Evolutionary conservation across 108 stramenopile species (phyloP).

Genomic region (Cyclotella sp.): DNA sequence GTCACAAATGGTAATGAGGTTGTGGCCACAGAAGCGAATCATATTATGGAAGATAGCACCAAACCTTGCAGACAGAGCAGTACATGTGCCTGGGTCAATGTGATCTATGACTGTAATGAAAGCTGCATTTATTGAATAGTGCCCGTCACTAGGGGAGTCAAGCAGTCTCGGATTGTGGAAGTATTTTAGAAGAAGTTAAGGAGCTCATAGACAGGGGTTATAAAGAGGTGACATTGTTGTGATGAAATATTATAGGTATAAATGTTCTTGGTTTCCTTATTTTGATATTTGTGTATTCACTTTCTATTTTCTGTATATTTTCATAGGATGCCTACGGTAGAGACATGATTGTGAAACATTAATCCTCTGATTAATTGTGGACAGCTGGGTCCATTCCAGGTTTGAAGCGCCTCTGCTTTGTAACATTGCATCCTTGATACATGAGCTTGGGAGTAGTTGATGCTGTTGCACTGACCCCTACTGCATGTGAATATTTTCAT

Average conservation of each 20-base stretch:
- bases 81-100: slow-evolving; percentile 95
- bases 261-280: not conserved
- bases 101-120: slow-evolving; percentile 97
- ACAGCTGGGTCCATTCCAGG: slow-evolving; percentile 78
- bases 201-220: slow-evolving; percentile 87
- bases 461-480: slow-evolving; percentile 88
- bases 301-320: too few relatives aligned
- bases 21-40: slow-evolving; percentile 92
- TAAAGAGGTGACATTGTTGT: slow-evolving; percentile 94
- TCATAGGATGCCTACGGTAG: slow-evolving; percentile 87
- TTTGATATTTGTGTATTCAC: too few relatives aligned
- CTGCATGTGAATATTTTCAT: slow-evolving; percentile 91
- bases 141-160: slow-evolving; percentile 94
- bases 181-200: slow-evolving; percentile 88
- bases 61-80: slow-evolving; percentile 85
- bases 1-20: slow-evolving; percentile 94
- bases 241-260: slow-evolving; percentile 85
- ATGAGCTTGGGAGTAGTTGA: slow-evolving; percentile 94
- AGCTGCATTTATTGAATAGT: slow-evolving; percentile 98
- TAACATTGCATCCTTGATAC: slow-evolving; percentile 97
- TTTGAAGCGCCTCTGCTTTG: slow-evolving; percentile 92
- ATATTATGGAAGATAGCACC: slow-evolving; percentile 96
- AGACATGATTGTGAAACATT: slow-evolving; percentile 94
- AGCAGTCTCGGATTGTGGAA: slow-evolving; percentile 93
- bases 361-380: slow-evolving; percentile 91